Percentiles rank a stretch among this genome's conserved stretches.
Evolutionary conservation across 305 asterid genomes (phyloP).

Genomic region (Rubia peregrina): DNA sequence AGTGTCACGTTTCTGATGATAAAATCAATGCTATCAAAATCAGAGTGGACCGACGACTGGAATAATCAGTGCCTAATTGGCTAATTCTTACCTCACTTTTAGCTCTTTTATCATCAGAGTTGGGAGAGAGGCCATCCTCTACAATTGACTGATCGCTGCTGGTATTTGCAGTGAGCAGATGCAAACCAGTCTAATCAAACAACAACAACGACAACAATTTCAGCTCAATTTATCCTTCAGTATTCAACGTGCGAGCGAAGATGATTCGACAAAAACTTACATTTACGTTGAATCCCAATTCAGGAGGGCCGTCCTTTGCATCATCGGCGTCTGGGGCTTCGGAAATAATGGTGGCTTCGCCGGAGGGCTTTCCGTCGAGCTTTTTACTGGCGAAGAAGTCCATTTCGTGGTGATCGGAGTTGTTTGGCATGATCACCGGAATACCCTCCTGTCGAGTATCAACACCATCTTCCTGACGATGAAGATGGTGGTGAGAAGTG

Average conservation of each 20-base stretch:
- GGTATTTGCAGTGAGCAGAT: constrained; percentile 58
- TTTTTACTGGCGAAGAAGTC: constrained; percentile 63
- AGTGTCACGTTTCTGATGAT: not conserved
- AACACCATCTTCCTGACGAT: not conserved
- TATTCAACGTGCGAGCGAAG: no score
- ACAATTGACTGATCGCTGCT: constrained; percentile 53
- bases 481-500: constrained; percentile 11
- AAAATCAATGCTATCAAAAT: not conserved
- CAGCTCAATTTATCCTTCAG: not conserved
- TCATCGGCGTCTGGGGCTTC: constrained; percentile 13
- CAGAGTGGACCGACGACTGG: not conserved
- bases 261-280: constrained; percentile 40
- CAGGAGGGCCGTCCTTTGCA: constrained; percentile 18
- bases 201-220: constrained; percentile 4
- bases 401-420: constrained; percentile 34
- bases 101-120: constrained; percentile 42
- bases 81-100: constrained; percentile 44
- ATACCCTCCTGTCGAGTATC: constrained; percentile 6
- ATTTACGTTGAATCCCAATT: constrained; percentile 53
- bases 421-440: not conserved
- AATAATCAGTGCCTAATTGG: no score
- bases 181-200: constrained; percentile 60
- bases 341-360: constrained; percentile 1
- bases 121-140: constrained; percentile 45
- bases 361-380: constrained; percentile 12